phyloP scores from a whole-genome alignment of 306 rosid species.

The Sicyos edulis region DNA sequence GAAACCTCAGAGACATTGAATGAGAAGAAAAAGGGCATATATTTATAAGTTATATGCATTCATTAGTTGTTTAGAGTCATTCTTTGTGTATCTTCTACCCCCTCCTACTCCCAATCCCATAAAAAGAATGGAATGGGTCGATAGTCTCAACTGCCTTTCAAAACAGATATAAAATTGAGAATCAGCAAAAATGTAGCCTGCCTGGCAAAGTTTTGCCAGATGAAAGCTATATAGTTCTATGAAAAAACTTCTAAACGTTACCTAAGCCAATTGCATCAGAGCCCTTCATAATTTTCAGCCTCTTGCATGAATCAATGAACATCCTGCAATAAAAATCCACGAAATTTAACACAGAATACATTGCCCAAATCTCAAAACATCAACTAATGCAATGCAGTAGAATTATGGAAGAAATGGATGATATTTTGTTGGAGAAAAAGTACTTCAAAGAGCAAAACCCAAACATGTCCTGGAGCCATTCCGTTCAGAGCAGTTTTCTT shows the following conservation, averaged over 20 bases:
- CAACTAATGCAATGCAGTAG: background rate
- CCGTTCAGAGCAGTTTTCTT: background rate
- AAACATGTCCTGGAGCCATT: background rate
- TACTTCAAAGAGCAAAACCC: background rate
- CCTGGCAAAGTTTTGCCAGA: conserved; percentile 1
- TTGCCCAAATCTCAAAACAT: background rate
- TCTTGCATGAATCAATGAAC: conserved; percentile 86
- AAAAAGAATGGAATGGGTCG: background rate
- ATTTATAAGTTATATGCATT: conserved; percentile 1
- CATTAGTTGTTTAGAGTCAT: background rate
- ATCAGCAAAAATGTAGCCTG: background rate
- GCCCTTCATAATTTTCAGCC: conserved; percentile 93
- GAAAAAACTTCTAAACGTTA: conserved; percentile 23
- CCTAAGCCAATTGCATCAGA: conserved; percentile 98
- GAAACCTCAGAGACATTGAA: background rate
- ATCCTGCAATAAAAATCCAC: conserved; percentile 48
- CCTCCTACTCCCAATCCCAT: background rate
- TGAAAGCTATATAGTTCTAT: background rate
- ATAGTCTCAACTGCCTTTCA: background rate
- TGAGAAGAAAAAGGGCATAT: background rate
- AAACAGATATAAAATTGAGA: background rate
- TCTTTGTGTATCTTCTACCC: background rate
- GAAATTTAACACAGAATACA: conserved; percentile 14
- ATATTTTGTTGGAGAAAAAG: background rate
- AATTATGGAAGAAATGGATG: background rate